Percentiles rank a stretch among this genome's conserved stretches.
Evolutionary conservation across 1,139 yeast species (phyloP).

Genomic region (Debaryomycetaceae sp.): DNA sequence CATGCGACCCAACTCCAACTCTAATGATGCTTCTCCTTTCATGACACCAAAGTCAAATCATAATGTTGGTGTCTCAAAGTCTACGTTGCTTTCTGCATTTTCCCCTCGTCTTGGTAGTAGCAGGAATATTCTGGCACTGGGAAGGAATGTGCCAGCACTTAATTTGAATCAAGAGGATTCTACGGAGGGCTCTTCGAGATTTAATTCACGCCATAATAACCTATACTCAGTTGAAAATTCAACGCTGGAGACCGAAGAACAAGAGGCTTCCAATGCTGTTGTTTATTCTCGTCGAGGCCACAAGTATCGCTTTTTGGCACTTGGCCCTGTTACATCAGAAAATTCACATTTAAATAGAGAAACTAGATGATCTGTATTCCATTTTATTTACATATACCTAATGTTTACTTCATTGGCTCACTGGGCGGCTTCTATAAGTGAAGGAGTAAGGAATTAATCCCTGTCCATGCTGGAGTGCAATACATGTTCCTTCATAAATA

Average conservation of each 20-base stretch:
- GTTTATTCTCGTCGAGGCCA: not conserved
- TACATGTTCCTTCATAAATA: constrained; percentile 43
- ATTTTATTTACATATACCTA: too few species aligned
- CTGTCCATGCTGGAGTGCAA: constrained; percentile 38
- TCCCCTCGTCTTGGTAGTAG: constrained; percentile 9
- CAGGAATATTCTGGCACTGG: constrained; percentile 6
- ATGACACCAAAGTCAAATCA: not conserved
- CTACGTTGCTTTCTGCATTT: constrained; percentile 4
- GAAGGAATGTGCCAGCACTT: constrained; percentile 10
- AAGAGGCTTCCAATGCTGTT: constrained; percentile 4
- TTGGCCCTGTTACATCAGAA: not conserved
- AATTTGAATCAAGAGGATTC: constrained; percentile 14
- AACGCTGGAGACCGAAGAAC: not conserved
- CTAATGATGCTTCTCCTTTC: not conserved
- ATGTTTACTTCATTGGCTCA: too few species aligned
- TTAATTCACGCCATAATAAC: constrained; percentile 19
- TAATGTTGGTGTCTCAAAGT: not conserved
- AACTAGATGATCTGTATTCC: too few species aligned
- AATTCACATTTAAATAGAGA: not conserved
- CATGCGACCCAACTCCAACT: constrained; percentile 11
- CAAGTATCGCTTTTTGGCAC: not conserved
- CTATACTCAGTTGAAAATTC: constrained; percentile 16
- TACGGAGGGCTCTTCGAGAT: constrained; percentile 9
- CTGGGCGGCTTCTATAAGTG: too few species aligned
- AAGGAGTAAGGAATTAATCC: constrained; percentile 15